Conservation (phyloP, 208 protist species). For the Perkinsela sp. region DNA sequence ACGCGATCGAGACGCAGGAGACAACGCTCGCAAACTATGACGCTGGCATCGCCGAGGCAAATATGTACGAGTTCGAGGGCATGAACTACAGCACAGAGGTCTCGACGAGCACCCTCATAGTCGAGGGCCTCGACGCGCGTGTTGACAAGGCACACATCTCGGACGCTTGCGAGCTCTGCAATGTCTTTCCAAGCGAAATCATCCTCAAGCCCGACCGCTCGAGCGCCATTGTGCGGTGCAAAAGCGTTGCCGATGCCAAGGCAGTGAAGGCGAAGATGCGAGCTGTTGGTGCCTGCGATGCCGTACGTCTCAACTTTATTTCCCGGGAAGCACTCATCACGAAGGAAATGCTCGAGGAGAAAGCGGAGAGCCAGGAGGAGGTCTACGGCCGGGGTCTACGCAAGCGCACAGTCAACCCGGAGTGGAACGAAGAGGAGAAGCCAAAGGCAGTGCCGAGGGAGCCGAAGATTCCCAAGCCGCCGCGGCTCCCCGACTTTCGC, state of each 20-base stretch:
- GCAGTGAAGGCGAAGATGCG: slow-evolving; percentile 34
- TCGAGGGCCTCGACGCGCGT: slow-evolving; percentile 17
- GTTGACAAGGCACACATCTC: slow-evolving; percentile 26
- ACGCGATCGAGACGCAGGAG: slow-evolving; percentile 45
- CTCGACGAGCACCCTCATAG: slow-evolving; percentile 26
- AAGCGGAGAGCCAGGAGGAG: slow-evolving; percentile 18
- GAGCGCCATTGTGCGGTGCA: slow-evolving; percentile 47
- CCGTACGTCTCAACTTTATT: slow-evolving; percentile 11
- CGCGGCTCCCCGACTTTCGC: slow-evolving; percentile 23
- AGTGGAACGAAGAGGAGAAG: slow-evolving; percentile 31
- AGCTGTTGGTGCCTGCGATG: slow-evolving; percentile 14
- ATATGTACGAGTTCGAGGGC: slow-evolving; percentile 83
- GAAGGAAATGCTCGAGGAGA: slow-evolving; percentile 40
- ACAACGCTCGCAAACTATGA: slow-evolving; percentile 71
- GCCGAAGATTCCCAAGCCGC: slow-evolving; percentile 23
- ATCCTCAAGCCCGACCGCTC: slow-evolving; percentile 45
- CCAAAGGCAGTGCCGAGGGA: slow-evolving; percentile 15
- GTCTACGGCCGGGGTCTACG: slow-evolving; percentile 53
- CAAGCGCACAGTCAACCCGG: slow-evolving; percentile 17
- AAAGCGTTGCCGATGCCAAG: slow-evolving; percentile 28
- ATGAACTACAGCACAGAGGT: slow-evolving; percentile 36
- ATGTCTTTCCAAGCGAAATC: slow-evolving; percentile 28
- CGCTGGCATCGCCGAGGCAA: slow-evolving; percentile 54
- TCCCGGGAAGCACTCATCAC: slow-evolving; percentile 25
- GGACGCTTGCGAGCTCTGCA: slow-evolving; percentile 24